A percentile compares a stretch with the other conserved stretches of the same genome.
Evolutionary conservation across 441 rosid species (phyloP).

Genomic region (Biscutella auriculata): DNA sequence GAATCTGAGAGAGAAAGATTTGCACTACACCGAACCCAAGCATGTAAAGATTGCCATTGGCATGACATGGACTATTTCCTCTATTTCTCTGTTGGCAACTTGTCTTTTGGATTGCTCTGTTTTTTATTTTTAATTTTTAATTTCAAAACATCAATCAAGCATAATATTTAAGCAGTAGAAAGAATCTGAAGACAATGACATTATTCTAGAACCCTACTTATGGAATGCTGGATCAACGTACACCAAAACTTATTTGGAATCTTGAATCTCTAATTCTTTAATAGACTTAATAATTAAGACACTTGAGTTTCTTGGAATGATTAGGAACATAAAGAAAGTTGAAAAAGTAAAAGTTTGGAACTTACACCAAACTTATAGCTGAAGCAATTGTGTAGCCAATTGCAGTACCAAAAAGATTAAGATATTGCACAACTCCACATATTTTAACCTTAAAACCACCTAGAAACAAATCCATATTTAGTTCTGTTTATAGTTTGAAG

Average conservation of each 20-base stretch:
- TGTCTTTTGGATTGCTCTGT: constrained; percentile 71
- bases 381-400: constrained; percentile 87
- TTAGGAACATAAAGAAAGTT: no score
- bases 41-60: constrained; percentile 62
- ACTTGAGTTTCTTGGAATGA: no score
- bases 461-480: constrained; percentile 11
- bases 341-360: constrained; percentile 2
- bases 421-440: constrained; percentile 70
- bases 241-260: not conserved
- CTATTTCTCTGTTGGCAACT: constrained; percentile 49
- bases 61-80: constrained; percentile 34
- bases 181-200: constrained; percentile 3
- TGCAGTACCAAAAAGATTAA: constrained; percentile 66
- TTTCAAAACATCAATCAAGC: no score
- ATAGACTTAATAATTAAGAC: not conserved
- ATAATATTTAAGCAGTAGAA: not conserved
- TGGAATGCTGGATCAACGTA: no score
- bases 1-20: constrained; percentile 76
- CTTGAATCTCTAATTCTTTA: constrained; percentile 2
- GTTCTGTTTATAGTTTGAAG: not conserved
- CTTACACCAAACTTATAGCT: constrained; percentile 78
- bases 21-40: constrained; percentile 48
- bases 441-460: constrained; percentile 49
- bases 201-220: constrained; percentile 1
- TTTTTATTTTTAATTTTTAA: not conserved